These are phyloP conservation scores for Clavariopsis aquatica DNA, from an alignment of 495 filamentous ascomycete species.

Conservation along the genomic window DNA sequence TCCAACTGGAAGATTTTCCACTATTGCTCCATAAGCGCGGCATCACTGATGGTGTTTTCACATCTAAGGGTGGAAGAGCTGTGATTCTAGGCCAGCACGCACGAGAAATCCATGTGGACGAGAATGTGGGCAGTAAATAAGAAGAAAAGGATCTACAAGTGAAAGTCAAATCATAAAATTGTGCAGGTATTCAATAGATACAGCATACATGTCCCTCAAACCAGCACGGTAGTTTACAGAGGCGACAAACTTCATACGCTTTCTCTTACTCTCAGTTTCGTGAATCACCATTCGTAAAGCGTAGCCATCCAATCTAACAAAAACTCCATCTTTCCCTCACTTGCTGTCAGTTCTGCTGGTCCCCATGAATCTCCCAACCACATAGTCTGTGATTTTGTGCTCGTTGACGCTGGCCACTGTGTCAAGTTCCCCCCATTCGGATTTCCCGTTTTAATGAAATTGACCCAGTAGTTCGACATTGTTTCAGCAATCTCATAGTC, in stretches of 20 bases:
- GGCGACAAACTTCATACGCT: neutral
- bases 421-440: constrained; percentile 8
- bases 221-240: too few species aligned
- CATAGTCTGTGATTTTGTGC: neutral
- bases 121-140: neutral
- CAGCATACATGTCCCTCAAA: too few species aligned
- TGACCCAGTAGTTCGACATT: constrained; percentile 2
- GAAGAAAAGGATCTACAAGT: neutral
- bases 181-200: too few species aligned
- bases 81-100: constrained; percentile 3
- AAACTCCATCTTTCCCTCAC: constrained; percentile 3
- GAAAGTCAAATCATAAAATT: neutral
- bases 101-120: neutral
- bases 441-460: constrained; percentile 2
- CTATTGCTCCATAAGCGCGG: constrained; percentile 31
- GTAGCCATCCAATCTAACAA: neutral
- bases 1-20: constrained; percentile 46
- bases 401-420: neutral
- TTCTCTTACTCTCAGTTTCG: neutral
- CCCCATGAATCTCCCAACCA: constrained; percentile 5
- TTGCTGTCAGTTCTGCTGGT: neutral
- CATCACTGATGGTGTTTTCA: neutral
- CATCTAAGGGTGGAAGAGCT: constrained; percentile 3
- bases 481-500: constrained; percentile 4
- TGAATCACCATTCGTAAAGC: neutral